phyloP scores from a whole-genome alignment of 73 alveolate genomes.

The Tetrahymena malaccensis region DNA sequence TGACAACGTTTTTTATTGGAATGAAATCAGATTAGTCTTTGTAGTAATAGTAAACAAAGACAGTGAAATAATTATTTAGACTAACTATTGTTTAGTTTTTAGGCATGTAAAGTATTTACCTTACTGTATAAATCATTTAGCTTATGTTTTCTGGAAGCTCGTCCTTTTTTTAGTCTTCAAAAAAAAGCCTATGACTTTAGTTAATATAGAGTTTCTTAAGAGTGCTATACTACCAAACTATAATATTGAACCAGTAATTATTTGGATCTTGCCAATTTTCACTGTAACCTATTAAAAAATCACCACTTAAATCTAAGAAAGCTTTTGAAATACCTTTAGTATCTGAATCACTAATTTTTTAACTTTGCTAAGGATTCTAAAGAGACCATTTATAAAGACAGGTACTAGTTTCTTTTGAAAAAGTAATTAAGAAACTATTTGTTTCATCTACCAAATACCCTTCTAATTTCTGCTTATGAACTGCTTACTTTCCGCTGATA shows the following conservation, averaged over 20 bases:
- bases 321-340: background rate
- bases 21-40: background rate
- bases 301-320: background rate
- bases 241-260: background rate
- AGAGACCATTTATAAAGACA: background rate
- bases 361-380: background rate
- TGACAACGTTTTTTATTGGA: background rate
- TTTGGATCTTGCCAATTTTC: background rate
- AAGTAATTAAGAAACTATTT: background rate
- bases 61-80: background rate
- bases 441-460: background rate
- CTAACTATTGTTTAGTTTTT: background rate
- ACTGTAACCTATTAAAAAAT: background rate
- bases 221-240: background rate
- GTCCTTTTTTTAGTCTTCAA: background rate
- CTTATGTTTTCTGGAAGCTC: background rate
- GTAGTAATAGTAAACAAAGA: background rate
- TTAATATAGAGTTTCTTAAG: background rate
- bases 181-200: background rate
- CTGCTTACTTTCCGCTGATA: background rate
- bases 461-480: background rate
- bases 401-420: background rate
- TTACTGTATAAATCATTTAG: background rate
- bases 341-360: background rate
- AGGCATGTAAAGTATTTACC: background rate